Evolutionary conservation across 192 early-diverging fungal genomes (phyloP).

Genomic region (Entrophospora sp.): DNA sequence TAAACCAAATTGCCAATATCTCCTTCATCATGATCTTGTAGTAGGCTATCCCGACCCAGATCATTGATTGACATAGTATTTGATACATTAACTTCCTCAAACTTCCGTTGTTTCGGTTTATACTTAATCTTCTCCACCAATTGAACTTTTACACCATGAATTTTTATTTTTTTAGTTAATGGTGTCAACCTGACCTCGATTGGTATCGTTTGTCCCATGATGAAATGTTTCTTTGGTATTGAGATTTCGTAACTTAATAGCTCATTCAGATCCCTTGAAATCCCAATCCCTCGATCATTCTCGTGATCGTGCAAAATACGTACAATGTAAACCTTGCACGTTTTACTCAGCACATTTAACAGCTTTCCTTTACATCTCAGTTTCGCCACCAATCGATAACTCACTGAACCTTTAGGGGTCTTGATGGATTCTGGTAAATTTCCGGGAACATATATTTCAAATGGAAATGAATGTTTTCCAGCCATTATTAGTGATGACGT

Average conservation of each 20-base stretch:
- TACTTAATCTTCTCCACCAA: neutral
- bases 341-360: too few relatives aligned
- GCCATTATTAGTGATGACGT: slow-evolving; percentile 12
- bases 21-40: neutral
- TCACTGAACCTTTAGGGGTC: slow-evolving; percentile 24
- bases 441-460: slow-evolving; percentile 29
- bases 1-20: neutral
- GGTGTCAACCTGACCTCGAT: slow-evolving; percentile 39
- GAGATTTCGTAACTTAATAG: slow-evolving; percentile 39
- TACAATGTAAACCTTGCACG: slow-evolving; percentile 34
- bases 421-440: slow-evolving; percentile 27
- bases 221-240: slow-evolving; percentile 43
- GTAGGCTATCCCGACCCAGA: neutral
- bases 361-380: too few relatives aligned
- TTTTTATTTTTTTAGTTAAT: slow-evolving; percentile 24
- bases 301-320: slow-evolving; percentile 41
- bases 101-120: neutral
- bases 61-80: neutral
- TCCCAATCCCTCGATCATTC: slow-evolving; percentile 40
- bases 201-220: slow-evolving; percentile 36
- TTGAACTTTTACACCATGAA: neutral
- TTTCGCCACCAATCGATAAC: slow-evolving; percentile 35
- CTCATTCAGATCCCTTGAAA: neutral
- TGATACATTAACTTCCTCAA: neutral
- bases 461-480: slow-evolving; percentile 27